phyloP scores from a whole-genome alignment of 768 basidiomycete species.

The Russula sp. region DNA sequence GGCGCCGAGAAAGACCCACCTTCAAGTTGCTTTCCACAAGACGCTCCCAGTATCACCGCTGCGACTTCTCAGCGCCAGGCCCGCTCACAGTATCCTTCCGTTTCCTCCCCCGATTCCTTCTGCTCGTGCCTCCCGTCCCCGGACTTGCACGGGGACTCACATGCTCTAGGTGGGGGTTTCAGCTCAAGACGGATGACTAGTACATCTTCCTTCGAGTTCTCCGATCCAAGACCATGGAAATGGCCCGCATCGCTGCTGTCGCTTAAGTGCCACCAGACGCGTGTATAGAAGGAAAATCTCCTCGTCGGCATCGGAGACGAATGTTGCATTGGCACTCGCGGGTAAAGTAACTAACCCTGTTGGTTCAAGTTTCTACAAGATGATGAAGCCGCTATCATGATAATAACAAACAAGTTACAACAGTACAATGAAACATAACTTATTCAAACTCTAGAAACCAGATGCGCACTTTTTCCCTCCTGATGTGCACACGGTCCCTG shows the following conservation, averaged over 20 bases:
- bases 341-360: conserved; percentile 26
- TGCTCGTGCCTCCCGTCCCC: background rate
- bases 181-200: conserved; percentile 54
- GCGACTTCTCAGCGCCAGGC: conserved; percentile 44
- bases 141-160: background rate
- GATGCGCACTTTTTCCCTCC: too few relatives aligned
- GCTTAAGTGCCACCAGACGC: conserved; percentile 34
- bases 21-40: conserved; percentile 79
- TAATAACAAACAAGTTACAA: too few relatives aligned
- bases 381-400: too few relatives aligned
- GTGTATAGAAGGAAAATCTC: conserved; percentile 49
- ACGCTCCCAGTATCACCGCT: conserved; percentile 86
- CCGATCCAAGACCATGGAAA: conserved; percentile 55
- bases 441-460: too few relatives aligned
- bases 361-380: too few relatives aligned
- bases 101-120: conserved; percentile 18
- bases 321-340: conserved; percentile 22
- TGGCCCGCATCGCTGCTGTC: conserved; percentile 24
- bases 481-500: too few relatives aligned
- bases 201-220: conserved; percentile 56
- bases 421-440: too few relatives aligned
- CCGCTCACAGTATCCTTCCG: background rate
- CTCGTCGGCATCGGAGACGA: conserved; percentile 62
- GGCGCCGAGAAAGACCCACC: conserved; percentile 37
- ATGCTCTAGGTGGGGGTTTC: conserved; percentile 19